Conservation (phyloP, 208 protist genomes). For the Leishmania gerbilli region DNA sequence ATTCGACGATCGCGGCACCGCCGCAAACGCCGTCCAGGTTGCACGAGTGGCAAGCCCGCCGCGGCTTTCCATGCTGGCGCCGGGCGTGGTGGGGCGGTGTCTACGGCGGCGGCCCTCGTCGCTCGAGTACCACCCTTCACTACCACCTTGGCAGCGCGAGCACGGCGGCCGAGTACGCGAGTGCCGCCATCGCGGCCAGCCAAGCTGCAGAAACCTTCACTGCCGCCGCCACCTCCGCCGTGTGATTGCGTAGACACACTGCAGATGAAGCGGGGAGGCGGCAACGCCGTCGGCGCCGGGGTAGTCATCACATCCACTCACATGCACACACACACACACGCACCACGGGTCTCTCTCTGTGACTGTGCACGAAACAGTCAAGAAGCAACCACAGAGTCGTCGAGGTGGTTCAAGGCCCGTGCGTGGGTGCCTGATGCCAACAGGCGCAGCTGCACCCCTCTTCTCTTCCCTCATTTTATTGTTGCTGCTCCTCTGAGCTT, state of each 20-base stretch:
- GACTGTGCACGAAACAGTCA: background rate
- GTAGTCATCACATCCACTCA: background rate
- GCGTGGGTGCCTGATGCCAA: background rate
- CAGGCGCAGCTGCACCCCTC: background rate
- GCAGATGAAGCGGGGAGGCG: background rate
- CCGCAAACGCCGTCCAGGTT: background rate
- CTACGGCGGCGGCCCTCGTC: conserved; percentile 38
- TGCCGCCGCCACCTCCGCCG: background rate
- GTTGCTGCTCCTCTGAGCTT: background rate
- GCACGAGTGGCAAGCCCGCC: conserved; percentile 17
- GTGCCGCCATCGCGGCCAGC: conserved; percentile 23
- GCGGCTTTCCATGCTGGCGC: conserved; percentile 40
- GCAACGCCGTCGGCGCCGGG: background rate
- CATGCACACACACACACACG: background rate
- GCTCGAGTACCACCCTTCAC: conserved; percentile 29
- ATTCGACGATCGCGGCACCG: background rate
- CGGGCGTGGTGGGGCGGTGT: conserved; percentile 59
- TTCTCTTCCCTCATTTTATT: background rate
- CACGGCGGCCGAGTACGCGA: conserved; percentile 25
- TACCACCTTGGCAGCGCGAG: conserved; percentile 48
- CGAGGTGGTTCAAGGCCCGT: background rate
- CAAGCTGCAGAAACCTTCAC: conserved; percentile 11
- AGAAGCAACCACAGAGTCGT: background rate
- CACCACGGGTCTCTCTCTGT: background rate
- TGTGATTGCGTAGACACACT: background rate